Percentiles rank a stretch among this genome's conserved stretches.
phyloP scores from a whole-genome alignment of 129 eudicot genomes.

The Arctium lappa region DNA sequence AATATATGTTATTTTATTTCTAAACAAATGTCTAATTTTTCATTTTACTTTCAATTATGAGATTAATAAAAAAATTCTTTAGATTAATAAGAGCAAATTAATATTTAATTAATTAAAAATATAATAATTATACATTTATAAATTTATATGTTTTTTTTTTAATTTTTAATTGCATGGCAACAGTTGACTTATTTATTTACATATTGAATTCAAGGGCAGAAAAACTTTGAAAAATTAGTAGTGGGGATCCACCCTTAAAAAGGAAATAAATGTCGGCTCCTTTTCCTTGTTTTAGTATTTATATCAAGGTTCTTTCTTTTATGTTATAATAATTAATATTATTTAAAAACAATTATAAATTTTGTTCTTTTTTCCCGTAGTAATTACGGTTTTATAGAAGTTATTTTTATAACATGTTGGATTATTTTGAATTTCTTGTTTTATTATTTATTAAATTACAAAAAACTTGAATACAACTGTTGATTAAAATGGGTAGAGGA shows the following conservation, averaged over 20 bases:
- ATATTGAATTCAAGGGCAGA: neutral
- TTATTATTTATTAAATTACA: neutral
- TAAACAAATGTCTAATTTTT: too few species aligned
- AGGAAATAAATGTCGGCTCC: conserved; percentile 32
- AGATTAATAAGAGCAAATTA: too few species aligned
- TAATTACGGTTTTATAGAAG: neutral
- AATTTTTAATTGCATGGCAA: neutral
- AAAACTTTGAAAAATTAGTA: conserved; percentile 20
- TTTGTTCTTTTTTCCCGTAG: neutral
- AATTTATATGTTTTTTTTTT: neutral
- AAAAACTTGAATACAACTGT: neutral
- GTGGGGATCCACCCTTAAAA: conserved; percentile 32
- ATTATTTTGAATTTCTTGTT: neutral
- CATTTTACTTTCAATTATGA: too few species aligned
- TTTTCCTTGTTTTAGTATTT: conserved; percentile 25
- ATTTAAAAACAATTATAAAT: neutral
- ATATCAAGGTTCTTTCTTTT: conserved; percentile 14
- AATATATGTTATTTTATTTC: too few species aligned
- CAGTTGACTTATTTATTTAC: conserved; percentile 23
- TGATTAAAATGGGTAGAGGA: too few species aligned
- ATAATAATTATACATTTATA: too few species aligned
- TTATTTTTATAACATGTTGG: neutral
- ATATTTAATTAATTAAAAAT: too few species aligned
- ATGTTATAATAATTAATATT: neutral
- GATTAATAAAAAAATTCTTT: too few species aligned